Conservation (phyloP, 176 grass and related monocot species). For the Zizania latifolia region DNA sequence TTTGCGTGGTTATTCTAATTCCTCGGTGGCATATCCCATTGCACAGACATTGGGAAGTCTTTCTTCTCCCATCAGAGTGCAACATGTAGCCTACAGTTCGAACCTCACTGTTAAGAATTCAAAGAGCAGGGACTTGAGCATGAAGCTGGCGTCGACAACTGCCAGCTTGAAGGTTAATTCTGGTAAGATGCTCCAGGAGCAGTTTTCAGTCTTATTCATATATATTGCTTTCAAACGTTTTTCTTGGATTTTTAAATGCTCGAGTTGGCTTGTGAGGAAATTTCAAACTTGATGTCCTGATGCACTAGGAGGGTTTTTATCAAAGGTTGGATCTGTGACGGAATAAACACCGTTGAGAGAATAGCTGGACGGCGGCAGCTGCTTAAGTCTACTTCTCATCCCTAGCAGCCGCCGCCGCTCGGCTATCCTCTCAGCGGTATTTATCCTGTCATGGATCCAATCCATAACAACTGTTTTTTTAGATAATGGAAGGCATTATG, state of each 20-base stretch:
- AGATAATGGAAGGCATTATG: too few relatives aligned
- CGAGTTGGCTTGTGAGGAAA: not conserved
- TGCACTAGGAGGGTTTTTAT: not conserved
- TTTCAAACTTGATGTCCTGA: not conserved
- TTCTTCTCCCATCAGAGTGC: conserved; percentile 6
- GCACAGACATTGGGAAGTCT: not conserved
- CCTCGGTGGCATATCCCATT: not conserved
- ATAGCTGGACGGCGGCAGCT: too few relatives aligned
- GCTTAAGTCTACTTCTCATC: too few relatives aligned
- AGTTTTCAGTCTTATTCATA: not conserved
- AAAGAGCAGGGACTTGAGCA: not conserved
- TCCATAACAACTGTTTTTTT: too few relatives aligned
- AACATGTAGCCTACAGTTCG: not conserved
- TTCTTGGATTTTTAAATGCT: not conserved
- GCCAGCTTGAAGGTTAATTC: not conserved
- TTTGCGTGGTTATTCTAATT: not conserved
- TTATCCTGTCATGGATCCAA: too few relatives aligned
- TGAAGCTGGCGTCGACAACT: not conserved
- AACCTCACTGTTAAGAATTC: not conserved
- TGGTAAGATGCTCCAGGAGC: not conserved
- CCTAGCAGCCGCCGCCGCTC: too few relatives aligned
- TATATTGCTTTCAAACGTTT: not conserved
- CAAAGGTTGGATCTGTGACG: not conserved
- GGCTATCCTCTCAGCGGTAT: too few relatives aligned
- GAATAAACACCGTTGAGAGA: too few relatives aligned